A percentile compares a stretch with the other conserved stretches of the same genome.
These are phyloP conservation scores for Cryphonectria nitschkei DNA, from an alignment of 2,329 filamentous ascomycete genomes.

Conservation along the genomic window DNA sequence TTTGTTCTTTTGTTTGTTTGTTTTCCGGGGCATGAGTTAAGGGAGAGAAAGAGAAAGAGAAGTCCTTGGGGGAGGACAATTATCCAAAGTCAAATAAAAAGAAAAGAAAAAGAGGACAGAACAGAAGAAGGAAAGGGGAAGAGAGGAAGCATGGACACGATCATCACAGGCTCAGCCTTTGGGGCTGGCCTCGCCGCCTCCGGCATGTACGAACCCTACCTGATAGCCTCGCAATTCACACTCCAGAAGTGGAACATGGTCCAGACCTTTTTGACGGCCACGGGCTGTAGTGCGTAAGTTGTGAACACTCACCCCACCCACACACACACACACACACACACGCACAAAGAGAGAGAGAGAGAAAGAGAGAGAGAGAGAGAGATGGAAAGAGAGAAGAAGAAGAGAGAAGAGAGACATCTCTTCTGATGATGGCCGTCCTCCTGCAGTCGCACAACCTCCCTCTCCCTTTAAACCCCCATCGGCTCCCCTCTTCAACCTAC, in stretches of 20 bases:
- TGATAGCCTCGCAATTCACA: constrained; percentile 64
- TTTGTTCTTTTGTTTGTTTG: not conserved
- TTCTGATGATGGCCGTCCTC: not conserved
- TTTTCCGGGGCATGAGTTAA: not conserved
- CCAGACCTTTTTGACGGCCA: constrained; percentile 65
- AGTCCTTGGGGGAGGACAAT: not conserved
- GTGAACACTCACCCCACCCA: constrained; percentile 34
- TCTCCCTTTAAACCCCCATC: not conserved
- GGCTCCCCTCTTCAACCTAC: not conserved
- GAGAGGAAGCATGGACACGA: constrained; percentile 34
- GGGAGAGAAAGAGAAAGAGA: constrained; percentile 22
- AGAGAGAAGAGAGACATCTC: not conserved
- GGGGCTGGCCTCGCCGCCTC: constrained; percentile 64
- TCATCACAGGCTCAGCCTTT: constrained; percentile 60
- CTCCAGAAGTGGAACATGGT: constrained; percentile 68
- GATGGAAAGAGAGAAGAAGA: too few species aligned
- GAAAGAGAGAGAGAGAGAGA: not conserved
- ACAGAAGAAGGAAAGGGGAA: constrained; percentile 33
- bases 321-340: not conserved
- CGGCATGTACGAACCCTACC: constrained; percentile 62
- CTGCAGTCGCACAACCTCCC: not conserved
- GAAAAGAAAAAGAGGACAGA: constrained; percentile 26
- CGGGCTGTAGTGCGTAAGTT: constrained; percentile 62
- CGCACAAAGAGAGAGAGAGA: not conserved
- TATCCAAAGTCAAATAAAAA: not conserved